Evolutionary conservation across 805 yeast genomes (phyloP).

Genomic region (Jamesozyma rosinii): DNA sequence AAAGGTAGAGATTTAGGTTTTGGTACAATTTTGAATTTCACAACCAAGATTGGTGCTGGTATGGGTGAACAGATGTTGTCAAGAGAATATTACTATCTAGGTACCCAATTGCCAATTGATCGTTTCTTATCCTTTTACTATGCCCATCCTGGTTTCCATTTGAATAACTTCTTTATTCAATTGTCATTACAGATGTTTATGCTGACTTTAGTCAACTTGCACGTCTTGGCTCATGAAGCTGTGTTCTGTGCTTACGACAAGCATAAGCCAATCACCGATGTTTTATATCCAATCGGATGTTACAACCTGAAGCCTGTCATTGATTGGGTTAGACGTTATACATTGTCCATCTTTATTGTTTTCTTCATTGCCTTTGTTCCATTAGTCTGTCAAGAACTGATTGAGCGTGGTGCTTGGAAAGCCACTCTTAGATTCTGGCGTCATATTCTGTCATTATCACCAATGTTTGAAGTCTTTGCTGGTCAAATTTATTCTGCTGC

Average conservation of each 20-base stretch:
- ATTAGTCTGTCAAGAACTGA: conserved; percentile 65
- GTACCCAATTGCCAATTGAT: conserved; percentile 82
- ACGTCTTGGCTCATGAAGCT: conserved; percentile 66
- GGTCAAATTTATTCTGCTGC: conserved; percentile 72
- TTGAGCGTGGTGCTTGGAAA: conserved; percentile 73
- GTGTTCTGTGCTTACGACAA: conserved; percentile 60
- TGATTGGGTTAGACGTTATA: conserved; percentile 79
- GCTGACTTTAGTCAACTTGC: conserved; percentile 69
- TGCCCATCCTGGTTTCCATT: conserved; percentile 94
- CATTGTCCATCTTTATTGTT: conserved; percentile 82
- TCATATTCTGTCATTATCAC: conserved; percentile 63
- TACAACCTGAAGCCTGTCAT: conserved; percentile 73
- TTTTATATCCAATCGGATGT: conserved; percentile 72
- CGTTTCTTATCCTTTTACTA: conserved; percentile 85
- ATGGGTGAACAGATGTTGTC: conserved; percentile 96
- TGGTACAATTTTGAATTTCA: conserved; percentile 83
- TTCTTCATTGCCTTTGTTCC: conserved; percentile 78
- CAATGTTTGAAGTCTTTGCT: conserved; percentile 74
- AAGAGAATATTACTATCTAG: conserved; percentile 82
- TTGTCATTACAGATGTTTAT: conserved; percentile 78
- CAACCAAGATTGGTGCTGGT: conserved; percentile 96
- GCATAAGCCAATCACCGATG: conserved; percentile 62
- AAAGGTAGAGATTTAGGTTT: conserved; percentile 94
- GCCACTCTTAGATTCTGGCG: conserved; percentile 58
- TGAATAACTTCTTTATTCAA: conserved; percentile 79